These are phyloP conservation scores for Tolypocladium cylindrosporum DNA, from an alignment of 2,329 filamentous ascomycete species.

Conservation along the genomic window DNA sequence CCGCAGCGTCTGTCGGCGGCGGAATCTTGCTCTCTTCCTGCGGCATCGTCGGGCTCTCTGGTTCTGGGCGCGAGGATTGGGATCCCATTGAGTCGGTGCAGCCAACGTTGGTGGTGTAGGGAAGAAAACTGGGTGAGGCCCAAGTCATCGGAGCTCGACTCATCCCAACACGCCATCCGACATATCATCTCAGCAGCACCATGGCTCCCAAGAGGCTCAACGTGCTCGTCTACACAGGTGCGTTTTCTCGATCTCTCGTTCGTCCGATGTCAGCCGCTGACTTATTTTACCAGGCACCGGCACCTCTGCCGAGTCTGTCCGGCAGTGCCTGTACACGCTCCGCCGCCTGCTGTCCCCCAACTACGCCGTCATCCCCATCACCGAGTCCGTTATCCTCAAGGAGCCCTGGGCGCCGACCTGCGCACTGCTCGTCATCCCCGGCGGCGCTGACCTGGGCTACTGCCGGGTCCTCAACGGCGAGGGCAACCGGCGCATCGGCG, in stretches of 20 bases:
- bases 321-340: conserved; percentile 79
- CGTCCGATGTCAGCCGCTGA: conserved; percentile 2
- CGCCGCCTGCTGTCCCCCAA: conserved; percentile 77
- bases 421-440: conserved; percentile 82
- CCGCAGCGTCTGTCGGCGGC: conserved; percentile 23
- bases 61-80: conserved; percentile 3
- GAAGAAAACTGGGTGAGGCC: conserved; percentile 2
- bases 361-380: conserved; percentile 86
- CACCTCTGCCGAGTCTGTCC: conserved; percentile 77
- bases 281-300: conserved; percentile 54
- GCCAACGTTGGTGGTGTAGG: conserved; percentile 2
- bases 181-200: conserved; percentile 2
- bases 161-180: conserved; percentile 1
- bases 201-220: conserved; percentile 72
- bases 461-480: conserved; percentile 78
- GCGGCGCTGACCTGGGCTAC: conserved; percentile 89
- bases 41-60: conserved; percentile 25
- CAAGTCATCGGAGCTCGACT: neutral
- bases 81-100: conserved; percentile 3
- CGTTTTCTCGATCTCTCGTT: neutral
- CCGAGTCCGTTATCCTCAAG: conserved; percentile 67
- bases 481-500: conserved; percentile 74
- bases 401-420: conserved; percentile 88
- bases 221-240: conserved; percentile 85
- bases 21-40: conserved; percentile 38